phyloP scores from a whole-genome alignment of 2,329 filamentous ascomycete species.

The Aspergillus oerlinghausenensis region DNA sequence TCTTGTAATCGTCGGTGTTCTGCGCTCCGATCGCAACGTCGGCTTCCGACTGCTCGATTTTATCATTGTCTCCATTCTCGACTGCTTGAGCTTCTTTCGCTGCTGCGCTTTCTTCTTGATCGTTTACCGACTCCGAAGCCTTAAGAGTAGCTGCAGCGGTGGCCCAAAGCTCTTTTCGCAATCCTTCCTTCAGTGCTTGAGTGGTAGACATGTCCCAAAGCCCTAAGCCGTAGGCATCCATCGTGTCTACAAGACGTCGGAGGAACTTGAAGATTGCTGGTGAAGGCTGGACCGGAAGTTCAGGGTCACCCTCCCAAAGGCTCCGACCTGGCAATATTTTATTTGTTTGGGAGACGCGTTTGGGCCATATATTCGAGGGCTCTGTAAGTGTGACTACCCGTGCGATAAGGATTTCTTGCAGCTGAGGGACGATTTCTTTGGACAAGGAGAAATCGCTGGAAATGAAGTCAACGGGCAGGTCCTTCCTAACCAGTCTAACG shows the following conservation, averaged over 20 bases:
- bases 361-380: slow-evolving; percentile 42
- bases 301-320: slow-evolving; percentile 76
- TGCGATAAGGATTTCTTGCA: slow-evolving; percentile 60
- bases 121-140: slow-evolving; percentile 11
- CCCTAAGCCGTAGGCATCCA: slow-evolving; percentile 69
- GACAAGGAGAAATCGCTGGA: slow-evolving; percentile 48
- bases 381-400: slow-evolving; percentile 44
- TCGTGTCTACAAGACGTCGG: slow-evolving; percentile 58
- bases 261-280: slow-evolving; percentile 69
- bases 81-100: slow-evolving; percentile 1
- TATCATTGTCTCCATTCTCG: slow-evolving; percentile 4
- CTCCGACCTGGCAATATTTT: slow-evolving; percentile 56
- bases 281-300: slow-evolving; percentile 73
- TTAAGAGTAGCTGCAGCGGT: slow-evolving; percentile 19
- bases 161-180: slow-evolving; percentile 48
- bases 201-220: slow-evolving; percentile 74
- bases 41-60: background rate
- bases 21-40: slow-evolving; percentile 4
- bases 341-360: slow-evolving; percentile 44
- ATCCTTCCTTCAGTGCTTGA: slow-evolving; percentile 54
- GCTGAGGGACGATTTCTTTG: slow-evolving; percentile 54
- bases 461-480: slow-evolving; percentile 53
- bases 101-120: background rate
- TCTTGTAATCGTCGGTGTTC: slow-evolving; percentile 27
- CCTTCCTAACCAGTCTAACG: slow-evolving; percentile 66